These are phyloP conservation scores for Pleodorina starrii DNA, from an alignment of 139 green algal species.

Conservation along the genomic window DNA sequence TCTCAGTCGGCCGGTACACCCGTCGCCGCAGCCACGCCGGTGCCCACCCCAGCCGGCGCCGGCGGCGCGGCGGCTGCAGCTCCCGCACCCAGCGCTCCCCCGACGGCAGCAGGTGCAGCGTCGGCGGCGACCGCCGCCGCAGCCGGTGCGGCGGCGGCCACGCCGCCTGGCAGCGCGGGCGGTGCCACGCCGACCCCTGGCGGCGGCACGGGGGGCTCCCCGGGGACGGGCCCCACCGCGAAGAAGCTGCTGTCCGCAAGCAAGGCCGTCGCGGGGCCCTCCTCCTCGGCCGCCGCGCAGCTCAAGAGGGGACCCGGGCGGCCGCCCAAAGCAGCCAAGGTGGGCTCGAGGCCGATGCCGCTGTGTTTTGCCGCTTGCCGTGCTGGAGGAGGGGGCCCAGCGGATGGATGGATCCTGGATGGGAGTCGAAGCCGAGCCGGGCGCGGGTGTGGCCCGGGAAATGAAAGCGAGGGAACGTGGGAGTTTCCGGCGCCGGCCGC, in stretches of 20 bases:
- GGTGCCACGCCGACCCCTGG: background rate
- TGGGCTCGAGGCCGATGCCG: background rate
- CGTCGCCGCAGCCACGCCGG: background rate
- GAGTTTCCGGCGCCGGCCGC: too few relatives aligned
- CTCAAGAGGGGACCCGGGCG: slow-evolving; percentile 31
- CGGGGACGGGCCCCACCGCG: background rate
- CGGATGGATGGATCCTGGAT: too few relatives aligned
- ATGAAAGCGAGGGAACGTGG: too few relatives aligned
- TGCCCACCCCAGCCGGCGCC: background rate
- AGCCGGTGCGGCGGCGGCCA: background rate
- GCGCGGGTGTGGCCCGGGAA: too few relatives aligned
- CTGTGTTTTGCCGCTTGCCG: background rate
- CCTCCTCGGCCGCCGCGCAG: background rate
- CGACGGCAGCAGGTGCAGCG: background rate
- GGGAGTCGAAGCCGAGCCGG: too few relatives aligned
- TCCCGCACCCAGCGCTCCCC: too few relatives aligned
- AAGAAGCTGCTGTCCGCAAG: slow-evolving; percentile 39
- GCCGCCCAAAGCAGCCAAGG: slow-evolving; percentile 35
- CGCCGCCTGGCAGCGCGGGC: background rate
- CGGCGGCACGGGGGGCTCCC: background rate
- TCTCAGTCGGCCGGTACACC: background rate
- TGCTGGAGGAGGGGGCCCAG: too few relatives aligned
- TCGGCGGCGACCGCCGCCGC: background rate
- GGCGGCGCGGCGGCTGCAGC: background rate
- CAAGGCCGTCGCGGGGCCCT: slow-evolving; percentile 28